Evolutionary conservation across 495 filamentous ascomycete species (phyloP).

Genomic region (Jackrogersella minutella): DNA sequence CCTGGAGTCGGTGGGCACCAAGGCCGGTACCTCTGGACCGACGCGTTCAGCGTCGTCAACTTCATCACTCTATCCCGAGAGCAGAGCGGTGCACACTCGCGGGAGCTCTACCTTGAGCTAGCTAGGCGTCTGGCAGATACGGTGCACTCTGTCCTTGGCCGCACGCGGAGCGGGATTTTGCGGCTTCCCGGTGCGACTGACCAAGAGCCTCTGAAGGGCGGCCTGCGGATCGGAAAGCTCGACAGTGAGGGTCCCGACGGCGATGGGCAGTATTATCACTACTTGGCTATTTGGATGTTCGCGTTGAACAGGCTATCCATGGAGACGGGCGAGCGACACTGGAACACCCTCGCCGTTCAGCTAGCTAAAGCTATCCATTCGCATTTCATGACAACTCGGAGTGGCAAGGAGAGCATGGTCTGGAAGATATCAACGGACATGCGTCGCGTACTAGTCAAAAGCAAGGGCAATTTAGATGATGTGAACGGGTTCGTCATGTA

Average conservation of each 20-base stretch:
- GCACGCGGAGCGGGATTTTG: constrained; percentile 58
- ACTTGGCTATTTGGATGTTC: constrained; percentile 76
- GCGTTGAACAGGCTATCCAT: constrained; percentile 67
- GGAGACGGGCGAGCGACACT: constrained; percentile 58
- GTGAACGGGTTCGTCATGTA: constrained; percentile 68
- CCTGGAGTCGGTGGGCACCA: constrained; percentile 65
- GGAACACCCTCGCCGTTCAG: constrained; percentile 64
- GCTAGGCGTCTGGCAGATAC: constrained; percentile 60
- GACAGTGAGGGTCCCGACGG: constrained; percentile 60
- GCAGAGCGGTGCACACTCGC: constrained; percentile 38
- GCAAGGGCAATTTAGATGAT: constrained; percentile 69
- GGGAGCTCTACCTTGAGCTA: constrained; percentile 58
- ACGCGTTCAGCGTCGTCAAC: constrained; percentile 74
- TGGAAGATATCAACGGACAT: constrained; percentile 71
- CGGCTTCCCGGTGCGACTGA: constrained; percentile 64
- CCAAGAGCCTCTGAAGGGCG: constrained; percentile 63
- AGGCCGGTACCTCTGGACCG: constrained; percentile 75
- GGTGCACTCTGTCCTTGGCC: constrained; percentile 66
- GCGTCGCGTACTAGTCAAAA: constrained; percentile 57
- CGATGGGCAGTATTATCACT: constrained; percentile 75
- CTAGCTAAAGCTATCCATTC: constrained; percentile 68
- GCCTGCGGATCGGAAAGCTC: constrained; percentile 69
- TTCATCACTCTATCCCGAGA: constrained; percentile 67
- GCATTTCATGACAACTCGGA: constrained; percentile 58
- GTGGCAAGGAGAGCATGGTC: constrained; percentile 56